Evolutionary conservation across 176 grass and related monocot genomes (phyloP).

Genomic region (Oryza punctata): DNA sequence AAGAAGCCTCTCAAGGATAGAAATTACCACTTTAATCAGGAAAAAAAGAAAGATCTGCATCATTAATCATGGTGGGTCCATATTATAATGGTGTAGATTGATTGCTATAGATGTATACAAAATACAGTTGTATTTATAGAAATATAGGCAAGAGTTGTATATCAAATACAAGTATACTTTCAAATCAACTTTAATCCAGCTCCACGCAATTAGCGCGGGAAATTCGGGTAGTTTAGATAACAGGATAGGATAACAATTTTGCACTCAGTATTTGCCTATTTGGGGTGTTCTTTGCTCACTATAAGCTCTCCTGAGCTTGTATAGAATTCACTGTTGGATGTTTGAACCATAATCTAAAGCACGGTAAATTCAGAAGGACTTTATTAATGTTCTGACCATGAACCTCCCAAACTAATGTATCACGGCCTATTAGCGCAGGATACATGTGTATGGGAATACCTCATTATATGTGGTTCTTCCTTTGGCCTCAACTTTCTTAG

Average conservation of each 20-base stretch:
- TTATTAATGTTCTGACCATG: conserved; percentile 10
- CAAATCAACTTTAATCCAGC: background rate
- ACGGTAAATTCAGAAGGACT: background rate
- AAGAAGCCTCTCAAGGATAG: background rate
- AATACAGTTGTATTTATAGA: background rate
- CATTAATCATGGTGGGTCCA: background rate
- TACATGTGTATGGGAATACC: conserved; percentile 52
- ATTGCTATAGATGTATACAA: background rate
- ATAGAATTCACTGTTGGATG: background rate
- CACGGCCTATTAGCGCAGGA: conserved; percentile 3
- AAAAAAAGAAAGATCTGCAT: background rate
- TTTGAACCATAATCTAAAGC: conserved; percentile 3
- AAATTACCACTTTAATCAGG: background rate
- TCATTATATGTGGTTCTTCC: conserved; percentile 89
- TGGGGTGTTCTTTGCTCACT: background rate
- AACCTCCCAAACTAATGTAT: conserved; percentile 6
- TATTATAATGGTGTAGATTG: background rate
- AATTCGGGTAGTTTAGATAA: background rate
- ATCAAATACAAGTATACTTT: background rate
- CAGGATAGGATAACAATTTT: conserved; percentile 10
- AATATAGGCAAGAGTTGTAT: background rate
- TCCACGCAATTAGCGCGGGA: background rate
- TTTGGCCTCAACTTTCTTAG: conserved; percentile 90
- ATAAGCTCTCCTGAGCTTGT: background rate
- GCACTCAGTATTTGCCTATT: conserved; percentile 12